These are phyloP conservation scores for Mortierella sp. DNA, from an alignment of 371 early-diverging fungal genomes.

Conservation along the genomic window DNA sequence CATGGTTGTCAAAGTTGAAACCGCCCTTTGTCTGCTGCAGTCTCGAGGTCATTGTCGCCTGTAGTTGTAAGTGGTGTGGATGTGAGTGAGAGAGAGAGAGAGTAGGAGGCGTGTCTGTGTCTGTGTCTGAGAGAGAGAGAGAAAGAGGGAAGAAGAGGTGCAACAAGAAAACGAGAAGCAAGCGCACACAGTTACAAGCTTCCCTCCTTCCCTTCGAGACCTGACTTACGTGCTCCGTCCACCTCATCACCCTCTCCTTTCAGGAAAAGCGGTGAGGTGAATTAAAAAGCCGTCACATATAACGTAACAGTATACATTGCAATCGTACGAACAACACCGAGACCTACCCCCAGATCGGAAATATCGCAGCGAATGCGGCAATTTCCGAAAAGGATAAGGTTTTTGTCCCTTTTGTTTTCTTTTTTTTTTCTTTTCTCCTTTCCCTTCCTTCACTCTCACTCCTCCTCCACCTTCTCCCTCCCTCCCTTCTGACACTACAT, in stretches of 20 bases:
- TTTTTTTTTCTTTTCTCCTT: neutral
- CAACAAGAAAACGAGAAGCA: neutral
- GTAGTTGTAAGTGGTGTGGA: neutral
- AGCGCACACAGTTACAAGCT: neutral
- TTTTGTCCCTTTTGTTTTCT: slow-evolving; percentile 1
- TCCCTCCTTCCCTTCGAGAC: too few relatives aligned
- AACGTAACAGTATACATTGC: neutral
- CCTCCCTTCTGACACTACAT: slow-evolving; percentile 5
- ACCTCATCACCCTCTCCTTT: too few relatives aligned
- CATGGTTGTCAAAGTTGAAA: slow-evolving; percentile 89
- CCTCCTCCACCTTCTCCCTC: slow-evolving; percentile 6
- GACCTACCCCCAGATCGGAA: neutral
- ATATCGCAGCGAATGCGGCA: neutral
- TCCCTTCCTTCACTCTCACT: neutral
- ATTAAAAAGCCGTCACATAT: neutral
- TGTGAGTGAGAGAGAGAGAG: neutral
- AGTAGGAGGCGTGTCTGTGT: too few relatives aligned
- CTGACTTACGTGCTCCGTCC: too few relatives aligned
- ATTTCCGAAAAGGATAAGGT: slow-evolving; percentile 6
- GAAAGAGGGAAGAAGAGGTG: neutral
- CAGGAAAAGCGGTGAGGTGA: too few relatives aligned
- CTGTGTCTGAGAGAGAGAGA: too few relatives aligned
- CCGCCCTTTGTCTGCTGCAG: slow-evolving; percentile 69
- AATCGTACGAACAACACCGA: neutral
- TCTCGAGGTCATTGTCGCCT: slow-evolving; percentile 41